Conservation (phyloP, 2,329 filamentous ascomycete genomes). For the Microcyclospora pomicola region DNA sequence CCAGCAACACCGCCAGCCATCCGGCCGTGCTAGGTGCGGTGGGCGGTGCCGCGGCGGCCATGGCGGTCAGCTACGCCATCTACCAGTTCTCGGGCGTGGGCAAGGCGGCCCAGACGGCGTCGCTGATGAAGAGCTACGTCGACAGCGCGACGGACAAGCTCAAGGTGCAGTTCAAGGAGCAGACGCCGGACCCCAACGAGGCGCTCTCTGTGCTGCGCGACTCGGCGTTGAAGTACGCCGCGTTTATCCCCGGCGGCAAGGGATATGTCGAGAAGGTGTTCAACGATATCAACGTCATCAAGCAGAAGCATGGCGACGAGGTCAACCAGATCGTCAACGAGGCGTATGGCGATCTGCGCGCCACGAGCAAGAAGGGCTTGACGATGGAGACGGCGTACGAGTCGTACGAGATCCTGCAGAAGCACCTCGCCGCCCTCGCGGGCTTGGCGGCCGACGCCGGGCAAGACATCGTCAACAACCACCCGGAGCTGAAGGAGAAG, state of each 20-base stretch:
- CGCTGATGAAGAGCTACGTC: conserved; percentile 45
- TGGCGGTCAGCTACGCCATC: conserved; percentile 36
- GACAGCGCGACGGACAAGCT: conserved; percentile 43
- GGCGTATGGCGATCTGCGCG: conserved; percentile 53
- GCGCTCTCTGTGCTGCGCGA: conserved; percentile 52
- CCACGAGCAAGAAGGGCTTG: conserved; percentile 42
- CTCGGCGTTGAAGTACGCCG: conserved; percentile 54
- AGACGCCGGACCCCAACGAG: conserved; percentile 52
- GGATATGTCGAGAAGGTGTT: conserved; percentile 56
- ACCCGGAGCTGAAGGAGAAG: conserved; percentile 59
- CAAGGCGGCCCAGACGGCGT: conserved; percentile 34
- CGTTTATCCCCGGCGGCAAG: conserved; percentile 57
- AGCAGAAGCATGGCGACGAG: conserved; percentile 53
- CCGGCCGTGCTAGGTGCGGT: conserved; percentile 11
- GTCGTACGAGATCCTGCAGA: conserved; percentile 49
- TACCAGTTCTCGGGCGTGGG: conserved; percentile 41
- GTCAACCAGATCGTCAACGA: conserved; percentile 55
- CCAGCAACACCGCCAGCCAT: background rate
- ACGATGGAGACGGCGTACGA: conserved; percentile 48
- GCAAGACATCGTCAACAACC: conserved; percentile 55
- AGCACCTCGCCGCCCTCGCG: conserved; percentile 46
- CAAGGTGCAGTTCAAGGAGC: conserved; percentile 33
- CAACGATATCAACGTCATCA: conserved; percentile 54
- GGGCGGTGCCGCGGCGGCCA: conserved; percentile 35
- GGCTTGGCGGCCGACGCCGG: conserved; percentile 49